Evolutionary conservation across 805 yeast species (phyloP).

Genomic region (Candida easanensis): DNA sequence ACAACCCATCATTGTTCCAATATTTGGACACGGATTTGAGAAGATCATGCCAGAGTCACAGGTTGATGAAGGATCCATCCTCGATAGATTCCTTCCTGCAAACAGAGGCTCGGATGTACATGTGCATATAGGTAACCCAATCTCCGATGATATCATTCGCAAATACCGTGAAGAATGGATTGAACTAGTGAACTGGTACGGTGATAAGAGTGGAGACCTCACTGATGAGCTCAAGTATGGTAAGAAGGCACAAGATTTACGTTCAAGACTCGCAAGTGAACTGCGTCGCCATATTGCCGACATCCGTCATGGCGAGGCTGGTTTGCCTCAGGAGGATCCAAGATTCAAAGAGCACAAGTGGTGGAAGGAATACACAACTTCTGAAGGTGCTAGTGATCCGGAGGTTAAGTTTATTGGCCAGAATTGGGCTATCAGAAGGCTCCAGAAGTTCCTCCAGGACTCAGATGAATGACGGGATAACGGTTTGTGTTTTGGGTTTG

Average conservation of each 20-base stretch:
- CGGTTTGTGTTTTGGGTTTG: too few relatives aligned
- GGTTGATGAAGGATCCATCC: constrained; percentile 41
- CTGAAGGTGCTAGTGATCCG: constrained; percentile 67
- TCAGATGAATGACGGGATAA: too few relatives aligned
- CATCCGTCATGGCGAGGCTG: constrained; percentile 37
- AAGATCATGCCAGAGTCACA: constrained; percentile 75
- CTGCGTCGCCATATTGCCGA: constrained; percentile 60
- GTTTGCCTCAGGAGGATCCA: constrained; percentile 61
- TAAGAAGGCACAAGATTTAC: constrained; percentile 55
- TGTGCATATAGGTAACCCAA: constrained; percentile 68
- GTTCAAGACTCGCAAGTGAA: constrained; percentile 68
- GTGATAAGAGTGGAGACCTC: constrained; percentile 57
- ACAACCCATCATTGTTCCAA: constrained; percentile 85
- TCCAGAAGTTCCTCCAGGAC: constrained; percentile 50
- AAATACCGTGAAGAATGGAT: constrained; percentile 71
- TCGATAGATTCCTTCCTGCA: constrained; percentile 57
- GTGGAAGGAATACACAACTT: constrained; percentile 67
- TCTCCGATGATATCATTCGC: constrained; percentile 59
- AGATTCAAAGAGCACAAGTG: constrained; percentile 64
- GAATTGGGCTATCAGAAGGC: constrained; percentile 78
- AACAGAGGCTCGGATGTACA: constrained; percentile 65
- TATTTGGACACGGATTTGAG: constrained; percentile 83
- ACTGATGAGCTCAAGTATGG: constrained; percentile 63
- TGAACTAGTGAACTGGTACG: constrained; percentile 50
- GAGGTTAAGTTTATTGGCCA: constrained; percentile 71